Percentiles rank a stretch among this genome's conserved stretches.
phyloP scores from a whole-genome alignment of 176 grass and related monocot genomes.

The Poa annua region DNA sequence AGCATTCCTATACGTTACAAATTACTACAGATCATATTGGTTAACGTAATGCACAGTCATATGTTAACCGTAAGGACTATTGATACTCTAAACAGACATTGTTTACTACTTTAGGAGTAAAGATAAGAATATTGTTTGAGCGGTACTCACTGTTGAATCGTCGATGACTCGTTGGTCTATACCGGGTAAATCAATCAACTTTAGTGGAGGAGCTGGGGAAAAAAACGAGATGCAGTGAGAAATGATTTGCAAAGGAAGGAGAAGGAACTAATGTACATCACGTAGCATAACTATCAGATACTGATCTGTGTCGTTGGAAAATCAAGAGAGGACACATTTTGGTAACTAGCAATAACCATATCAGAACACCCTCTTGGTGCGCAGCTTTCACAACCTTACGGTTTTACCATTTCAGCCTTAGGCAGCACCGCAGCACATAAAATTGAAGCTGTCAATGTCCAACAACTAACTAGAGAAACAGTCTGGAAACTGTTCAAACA shows the following conservation, averaged over 20 bases:
- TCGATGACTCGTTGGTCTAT: conserved; percentile 92
- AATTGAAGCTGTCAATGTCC: conserved; percentile 20
- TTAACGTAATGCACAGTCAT: not conserved
- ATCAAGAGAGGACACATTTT: not conserved
- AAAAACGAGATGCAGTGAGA: conserved; percentile 22
- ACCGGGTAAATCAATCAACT: conserved; percentile 97
- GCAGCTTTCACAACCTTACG: not conserved
- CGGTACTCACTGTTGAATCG: conserved; percentile 74
- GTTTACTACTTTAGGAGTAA: conserved; percentile 15
- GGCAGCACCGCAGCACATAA: not conserved
- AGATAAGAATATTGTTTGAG: not conserved
- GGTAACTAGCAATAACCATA: conserved; percentile 15
- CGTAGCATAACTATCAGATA: not conserved
- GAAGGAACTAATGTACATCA: not conserved
- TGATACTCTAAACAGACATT: conserved; percentile 9
- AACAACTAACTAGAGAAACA: conserved; percentile 2
- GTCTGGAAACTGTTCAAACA: not conserved
- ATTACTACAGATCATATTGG: not conserved
- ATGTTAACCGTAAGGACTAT: conserved; percentile 10
- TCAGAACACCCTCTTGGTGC: not conserved
- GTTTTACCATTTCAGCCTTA: conserved; percentile 22
- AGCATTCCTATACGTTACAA: conserved; percentile 13
- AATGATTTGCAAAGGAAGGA: conserved; percentile 22
- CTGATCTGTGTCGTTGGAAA: not conserved
- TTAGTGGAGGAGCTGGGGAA: conserved; percentile 88